Evolutionary conservation across 1,284 basidiomycete genomes (phyloP).

Genomic region (Boletus smithii): DNA sequence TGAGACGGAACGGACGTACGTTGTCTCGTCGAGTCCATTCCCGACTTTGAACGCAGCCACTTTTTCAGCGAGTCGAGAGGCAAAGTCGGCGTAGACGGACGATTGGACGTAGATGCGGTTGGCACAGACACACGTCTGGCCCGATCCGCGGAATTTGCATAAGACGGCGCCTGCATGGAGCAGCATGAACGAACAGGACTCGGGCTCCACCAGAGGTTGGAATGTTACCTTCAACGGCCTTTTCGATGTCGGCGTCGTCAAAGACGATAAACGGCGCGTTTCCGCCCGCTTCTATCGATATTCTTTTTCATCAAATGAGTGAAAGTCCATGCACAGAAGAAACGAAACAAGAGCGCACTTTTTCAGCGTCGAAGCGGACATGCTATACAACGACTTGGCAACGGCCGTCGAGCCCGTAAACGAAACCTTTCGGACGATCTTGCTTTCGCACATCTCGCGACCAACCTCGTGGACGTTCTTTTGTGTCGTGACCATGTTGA

Average conservation of each 20-base stretch:
- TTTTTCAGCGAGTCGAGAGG: constrained; percentile 74
- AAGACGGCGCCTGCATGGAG: constrained; percentile 61
- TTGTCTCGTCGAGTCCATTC: constrained; percentile 78
- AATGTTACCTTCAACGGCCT: constrained; percentile 76
- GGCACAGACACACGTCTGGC: constrained; percentile 89
- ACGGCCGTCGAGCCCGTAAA: constrained; percentile 95
- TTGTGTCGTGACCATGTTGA: constrained; percentile 89
- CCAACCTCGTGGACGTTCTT: constrained; percentile 82
- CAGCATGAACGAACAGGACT: background rate
- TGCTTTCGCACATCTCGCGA: constrained; percentile 76
- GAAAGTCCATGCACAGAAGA: background rate
- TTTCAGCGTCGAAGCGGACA: constrained; percentile 86
- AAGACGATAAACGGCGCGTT: constrained; percentile 97
- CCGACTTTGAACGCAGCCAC: constrained; percentile 92
- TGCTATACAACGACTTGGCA: constrained; percentile 83
- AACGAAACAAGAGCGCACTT: constrained; percentile 51
- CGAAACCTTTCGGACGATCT: constrained; percentile 80
- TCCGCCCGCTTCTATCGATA: constrained; percentile 85
- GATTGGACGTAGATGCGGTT: constrained; percentile 88
- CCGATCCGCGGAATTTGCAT: constrained; percentile 90
- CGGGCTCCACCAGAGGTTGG: background rate
- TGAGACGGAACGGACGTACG: constrained; percentile 45
- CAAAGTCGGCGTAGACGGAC: constrained; percentile 82
- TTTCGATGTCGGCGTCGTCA: constrained; percentile 91
- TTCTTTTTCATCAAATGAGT: constrained; percentile 38